Conservation (phyloP, 768 basidiomycete genomes). For the Gelatoporia subvermispora region DNA sequence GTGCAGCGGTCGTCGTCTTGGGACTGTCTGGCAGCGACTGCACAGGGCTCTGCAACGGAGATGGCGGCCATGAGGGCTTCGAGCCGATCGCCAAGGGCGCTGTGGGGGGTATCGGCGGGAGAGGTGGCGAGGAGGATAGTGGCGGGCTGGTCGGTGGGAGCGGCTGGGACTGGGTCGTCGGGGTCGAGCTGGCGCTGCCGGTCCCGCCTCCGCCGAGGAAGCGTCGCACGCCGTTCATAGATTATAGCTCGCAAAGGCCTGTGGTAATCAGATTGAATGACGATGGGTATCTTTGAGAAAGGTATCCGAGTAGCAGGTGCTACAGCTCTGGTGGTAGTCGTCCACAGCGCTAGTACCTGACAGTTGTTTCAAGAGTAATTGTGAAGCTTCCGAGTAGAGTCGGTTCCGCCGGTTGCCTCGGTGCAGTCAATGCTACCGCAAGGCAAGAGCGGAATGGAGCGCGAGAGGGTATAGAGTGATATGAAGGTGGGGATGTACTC, state of each 20-base stretch:
- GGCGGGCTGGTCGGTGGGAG: slow-evolving; percentile 16
- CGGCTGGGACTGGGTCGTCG: slow-evolving; percentile 8
- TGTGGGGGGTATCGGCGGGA: slow-evolving; percentile 6
- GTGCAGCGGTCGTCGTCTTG: slow-evolving; percentile 36
- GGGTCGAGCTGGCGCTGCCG: slow-evolving; percentile 15
- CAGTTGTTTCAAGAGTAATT: no score
- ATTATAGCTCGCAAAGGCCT: neutral
- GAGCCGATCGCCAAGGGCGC: slow-evolving; percentile 19
- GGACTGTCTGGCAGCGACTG: slow-evolving; percentile 26
- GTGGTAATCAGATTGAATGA: no score
- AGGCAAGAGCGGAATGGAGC: no score
- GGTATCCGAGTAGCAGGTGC: no score
- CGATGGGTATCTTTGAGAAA: no score
- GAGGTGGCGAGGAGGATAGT: neutral
- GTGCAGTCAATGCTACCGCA: no score
- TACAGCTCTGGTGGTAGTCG: no score
- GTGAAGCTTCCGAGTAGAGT: neutral
- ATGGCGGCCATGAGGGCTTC: slow-evolving; percentile 44
- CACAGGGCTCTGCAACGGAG: slow-evolving; percentile 24
- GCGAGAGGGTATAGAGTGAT: no score
- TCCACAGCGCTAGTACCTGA: no score
- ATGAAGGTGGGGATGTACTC: no score
- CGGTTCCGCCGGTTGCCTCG: neutral
- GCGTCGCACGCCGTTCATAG: slow-evolving; percentile 71
- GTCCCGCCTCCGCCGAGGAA: slow-evolving; percentile 46